Evolutionary conservation across 805 yeast genomes (phyloP).

Genomic region (Monosporozyma servazzii): DNA sequence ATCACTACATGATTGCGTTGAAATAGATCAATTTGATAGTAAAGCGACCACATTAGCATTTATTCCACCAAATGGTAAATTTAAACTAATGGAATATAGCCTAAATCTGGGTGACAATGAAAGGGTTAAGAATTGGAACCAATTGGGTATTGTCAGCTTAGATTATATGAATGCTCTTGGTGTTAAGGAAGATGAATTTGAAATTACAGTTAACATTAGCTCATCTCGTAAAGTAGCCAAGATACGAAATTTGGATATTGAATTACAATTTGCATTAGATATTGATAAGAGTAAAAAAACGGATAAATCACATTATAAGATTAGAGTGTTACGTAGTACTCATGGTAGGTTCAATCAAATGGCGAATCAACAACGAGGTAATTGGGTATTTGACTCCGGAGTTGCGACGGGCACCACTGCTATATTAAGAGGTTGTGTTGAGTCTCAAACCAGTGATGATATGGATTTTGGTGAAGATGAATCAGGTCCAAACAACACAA

Average conservation of each 20-base stretch:
- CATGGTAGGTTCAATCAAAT: slow-evolving; percentile 65
- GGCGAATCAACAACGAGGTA: slow-evolving; percentile 32
- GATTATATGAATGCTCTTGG: slow-evolving; percentile 30
- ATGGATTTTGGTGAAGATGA: neutral
- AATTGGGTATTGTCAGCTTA: slow-evolving; percentile 23
- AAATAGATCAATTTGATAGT: slow-evolving; percentile 26
- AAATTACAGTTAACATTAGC: slow-evolving; percentile 25
- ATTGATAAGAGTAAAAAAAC: slow-evolving; percentile 12
- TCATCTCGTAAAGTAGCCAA: slow-evolving; percentile 37
- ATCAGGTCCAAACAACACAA: neutral
- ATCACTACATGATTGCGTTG: slow-evolving; percentile 62
- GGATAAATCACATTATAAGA: slow-evolving; percentile 23
- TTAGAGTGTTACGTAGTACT: slow-evolving; percentile 56
- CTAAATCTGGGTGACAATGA: slow-evolving; percentile 37
- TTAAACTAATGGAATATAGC: slow-evolving; percentile 52
- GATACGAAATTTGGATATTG: slow-evolving; percentile 40
- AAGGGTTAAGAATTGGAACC: slow-evolving; percentile 2
- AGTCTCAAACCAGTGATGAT: slow-evolving; percentile 9
- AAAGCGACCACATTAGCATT: slow-evolving; percentile 38
- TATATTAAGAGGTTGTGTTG: slow-evolving; percentile 51
- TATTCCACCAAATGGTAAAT: slow-evolving; percentile 83
- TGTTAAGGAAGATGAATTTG: slow-evolving; percentile 32
- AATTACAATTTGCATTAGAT: slow-evolving; percentile 21
- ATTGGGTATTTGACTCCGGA: slow-evolving; percentile 56
- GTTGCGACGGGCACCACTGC: slow-evolving; percentile 59